phyloP scores from a whole-genome alignment of 2,329 filamentous ascomycete species.

The Diaporthe nobilis region DNA sequence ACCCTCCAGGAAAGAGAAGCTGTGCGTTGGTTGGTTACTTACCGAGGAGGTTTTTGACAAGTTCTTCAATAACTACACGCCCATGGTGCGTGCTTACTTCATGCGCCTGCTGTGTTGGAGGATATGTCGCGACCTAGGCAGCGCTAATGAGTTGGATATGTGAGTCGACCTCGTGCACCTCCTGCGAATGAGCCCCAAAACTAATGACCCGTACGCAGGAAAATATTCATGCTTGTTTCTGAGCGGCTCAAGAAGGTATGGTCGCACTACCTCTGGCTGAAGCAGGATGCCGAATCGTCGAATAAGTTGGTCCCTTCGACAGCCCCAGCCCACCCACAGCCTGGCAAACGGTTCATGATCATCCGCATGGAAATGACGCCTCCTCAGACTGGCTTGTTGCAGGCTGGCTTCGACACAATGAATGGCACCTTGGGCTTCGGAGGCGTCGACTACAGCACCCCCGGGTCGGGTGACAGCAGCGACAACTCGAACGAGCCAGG shows the following conservation, averaged over 20 bases:
- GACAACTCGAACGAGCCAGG: conserved; percentile 46
- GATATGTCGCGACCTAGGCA: conserved; percentile 81
- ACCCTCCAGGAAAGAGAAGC: conserved; percentile 74
- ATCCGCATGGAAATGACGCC: conserved; percentile 80
- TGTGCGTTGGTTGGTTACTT: conserved; percentile 84
- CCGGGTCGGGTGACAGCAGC: conserved; percentile 37
- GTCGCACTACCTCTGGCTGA: conserved; percentile 84
- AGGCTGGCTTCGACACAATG: conserved; percentile 41
- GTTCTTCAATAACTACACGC: conserved; percentile 94
- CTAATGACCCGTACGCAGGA: conserved; percentile 60
- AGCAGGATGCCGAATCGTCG: conserved; percentile 73
- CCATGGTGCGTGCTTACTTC: conserved; percentile 94
- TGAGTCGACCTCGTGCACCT: conserved; percentile 60
- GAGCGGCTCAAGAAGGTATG: conserved; percentile 80
- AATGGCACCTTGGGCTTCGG: conserved; percentile 61
- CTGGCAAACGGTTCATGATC: conserved; percentile 88
- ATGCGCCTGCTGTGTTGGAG: conserved; percentile 94
- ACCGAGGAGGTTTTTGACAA: conserved; percentile 81
- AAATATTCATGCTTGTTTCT: conserved; percentile 78
- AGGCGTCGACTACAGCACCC: conserved; percentile 41
- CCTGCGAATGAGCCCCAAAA: conserved; percentile 10
- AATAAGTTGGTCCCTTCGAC: conserved; percentile 76
- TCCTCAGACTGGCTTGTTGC: conserved; percentile 62
- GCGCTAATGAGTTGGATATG: conserved; percentile 75
- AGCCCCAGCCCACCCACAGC: conserved; percentile 86